Base-by-base conservation (phyloP, 179 eudicot species). In the Carnegiea gigantea region DNA sequence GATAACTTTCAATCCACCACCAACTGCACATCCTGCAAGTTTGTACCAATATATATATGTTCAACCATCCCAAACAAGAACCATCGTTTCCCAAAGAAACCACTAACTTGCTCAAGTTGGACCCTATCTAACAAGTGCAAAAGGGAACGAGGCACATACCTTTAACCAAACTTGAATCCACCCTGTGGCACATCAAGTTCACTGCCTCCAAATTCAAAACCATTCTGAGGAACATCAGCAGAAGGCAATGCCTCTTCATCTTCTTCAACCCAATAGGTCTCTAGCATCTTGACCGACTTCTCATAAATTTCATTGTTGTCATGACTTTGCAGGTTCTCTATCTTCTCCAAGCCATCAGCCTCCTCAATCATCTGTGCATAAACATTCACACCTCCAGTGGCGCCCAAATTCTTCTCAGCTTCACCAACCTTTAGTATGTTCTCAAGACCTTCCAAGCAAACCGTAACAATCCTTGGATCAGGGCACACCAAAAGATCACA, bases 281-380 rank as follows among this genome's bases (percentile, higher is more conserved):
- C 84, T 30, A 86, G 88, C 80, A 86, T 70, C 73, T 80, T 80
- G 18, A 85, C 83, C 0, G 85, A 83, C 77, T 82, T 82, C 78
- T 82, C 85, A 77, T 82, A 86, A 20, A 86, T 86, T 71, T 83
- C 86, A 43, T 73, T 83, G 71, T 86, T 83, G 33, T 86, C 88
- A 33, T 86, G 88, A 73, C 82, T 83, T 75, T 86, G 88, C 5
- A 86, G 83, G 60, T 80, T 80, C 64, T 86, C 88, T 28, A 86
- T 86, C 65, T 86, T 83, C 81, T 83, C 88, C 70, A 86, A 46
- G 18, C 86, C 88, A 43, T 83, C 88, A 15, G 82, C 86, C 23
- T 86, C 86, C 23, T 86, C 88, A 1, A 86, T 83, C 88, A 86
- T 77, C 21, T 86, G 82, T 14, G 86, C 88, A 78, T 73, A 86